A percentile compares a stretch with the other conserved stretches of the same genome.
Conservation (phyloP, 1,284 basidiomycete species). For the Ganoderma boninense region DNA sequence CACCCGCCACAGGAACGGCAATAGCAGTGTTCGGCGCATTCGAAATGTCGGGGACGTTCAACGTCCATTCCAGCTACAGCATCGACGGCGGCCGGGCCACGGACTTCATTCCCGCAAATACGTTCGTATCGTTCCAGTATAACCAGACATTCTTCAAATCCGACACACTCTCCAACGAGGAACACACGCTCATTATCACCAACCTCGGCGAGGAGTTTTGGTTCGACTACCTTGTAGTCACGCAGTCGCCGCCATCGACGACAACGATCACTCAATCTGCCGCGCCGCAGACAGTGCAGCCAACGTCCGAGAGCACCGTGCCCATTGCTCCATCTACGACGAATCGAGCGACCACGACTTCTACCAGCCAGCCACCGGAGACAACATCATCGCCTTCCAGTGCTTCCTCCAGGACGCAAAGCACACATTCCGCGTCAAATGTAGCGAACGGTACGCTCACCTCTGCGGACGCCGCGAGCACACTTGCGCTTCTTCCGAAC, state of each 20-base stretch:
- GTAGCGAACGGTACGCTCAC: neutral
- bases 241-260: neutral
- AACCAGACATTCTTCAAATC: slow-evolving; percentile 3
- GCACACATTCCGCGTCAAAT: neutral
- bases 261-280: neutral
- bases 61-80: slow-evolving; percentile 7
- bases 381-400: neutral
- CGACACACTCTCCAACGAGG: neutral
- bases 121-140: neutral
- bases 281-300: neutral
- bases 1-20: neutral
- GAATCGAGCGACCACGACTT: neutral
- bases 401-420: neutral
- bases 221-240: neutral
- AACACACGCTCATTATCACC: slow-evolving; percentile 7
- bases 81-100: neutral
- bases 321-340: neutral
- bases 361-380: neutral
- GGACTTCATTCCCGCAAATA: slow-evolving; percentile 3
- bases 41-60: slow-evolving; percentile 6
- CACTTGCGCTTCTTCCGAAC: neutral
- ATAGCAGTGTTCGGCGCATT: slow-evolving; percentile 11
- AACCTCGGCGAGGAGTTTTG: neutral
- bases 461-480: neutral
- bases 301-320: neutral